A percentile compares a stretch with the other conserved stretches of the same genome.
These are phyloP conservation scores for Anthoceros angustus DNA, from an alignment of 225 moss, liverwort and hornwort species.

Conservation along the genomic window DNA sequence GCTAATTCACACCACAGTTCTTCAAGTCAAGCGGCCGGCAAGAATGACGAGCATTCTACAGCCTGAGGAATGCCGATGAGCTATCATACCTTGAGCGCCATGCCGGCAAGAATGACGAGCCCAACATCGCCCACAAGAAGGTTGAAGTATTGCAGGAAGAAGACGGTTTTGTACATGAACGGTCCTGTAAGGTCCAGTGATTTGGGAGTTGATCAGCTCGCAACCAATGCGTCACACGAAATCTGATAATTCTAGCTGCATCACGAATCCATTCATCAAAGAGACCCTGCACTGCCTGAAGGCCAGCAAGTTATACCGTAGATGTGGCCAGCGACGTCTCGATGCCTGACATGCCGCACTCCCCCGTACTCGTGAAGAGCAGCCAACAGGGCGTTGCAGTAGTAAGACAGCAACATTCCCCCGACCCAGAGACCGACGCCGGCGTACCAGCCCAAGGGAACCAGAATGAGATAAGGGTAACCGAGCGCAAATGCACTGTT, in stretches of 20 bases:
- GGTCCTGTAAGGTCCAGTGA: slow-evolving; percentile 13
- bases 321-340: slow-evolving; percentile 33
- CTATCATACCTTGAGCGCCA: slow-evolving; percentile 27
- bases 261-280: too few species aligned
- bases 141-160: slow-evolving; percentile 28
- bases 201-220: too few species aligned
- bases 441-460: slow-evolving; percentile 23
- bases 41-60: too few species aligned
- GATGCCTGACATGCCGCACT: slow-evolving; percentile 38
- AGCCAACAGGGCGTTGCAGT: slow-evolving; percentile 36
- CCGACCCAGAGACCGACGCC: slow-evolving; percentile 16
- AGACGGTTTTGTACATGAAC: slow-evolving; percentile 31
- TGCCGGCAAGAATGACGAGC: slow-evolving; percentile 23
- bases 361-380: slow-evolving; percentile 34
- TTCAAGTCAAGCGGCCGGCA: too few species aligned
- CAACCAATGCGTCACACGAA: too few species aligned
- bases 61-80: not conserved
- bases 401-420: slow-evolving; percentile 21
- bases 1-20: too few species aligned
- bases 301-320: slow-evolving; percentile 16
- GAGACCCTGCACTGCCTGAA: too few species aligned
- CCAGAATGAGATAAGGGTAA: slow-evolving; percentile 36
- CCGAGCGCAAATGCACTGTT: slow-evolving; percentile 25
- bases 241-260: too few species aligned
- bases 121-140: slow-evolving; percentile 28